Evolutionary conservation across 108 stramenopile genomes (phyloP).

Genomic region (Cyclotella baltica): DNA sequence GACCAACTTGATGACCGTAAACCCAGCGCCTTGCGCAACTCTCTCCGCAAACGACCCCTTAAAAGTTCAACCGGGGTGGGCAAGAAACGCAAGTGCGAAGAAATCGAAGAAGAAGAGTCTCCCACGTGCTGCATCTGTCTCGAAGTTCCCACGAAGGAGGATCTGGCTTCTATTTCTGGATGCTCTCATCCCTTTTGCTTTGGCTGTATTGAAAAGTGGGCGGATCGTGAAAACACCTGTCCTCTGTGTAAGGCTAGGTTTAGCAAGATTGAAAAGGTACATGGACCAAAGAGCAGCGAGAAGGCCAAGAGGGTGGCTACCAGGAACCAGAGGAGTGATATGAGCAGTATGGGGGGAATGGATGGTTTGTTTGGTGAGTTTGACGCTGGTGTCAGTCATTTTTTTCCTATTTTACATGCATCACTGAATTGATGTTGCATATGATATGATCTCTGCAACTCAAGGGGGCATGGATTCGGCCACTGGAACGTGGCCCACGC

Average conservation of each 20-base stretch:
- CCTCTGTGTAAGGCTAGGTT: conserved; percentile 90
- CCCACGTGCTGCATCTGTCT: conserved; percentile 83
- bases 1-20: not conserved
- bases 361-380: conserved; percentile 50
- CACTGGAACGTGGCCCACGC: conserved; percentile 46
- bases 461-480: conserved; percentile 38
- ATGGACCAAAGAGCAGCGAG: conserved; percentile 34
- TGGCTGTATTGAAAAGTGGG: conserved; percentile 86
- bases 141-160: conserved; percentile 61
- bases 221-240: conserved; percentile 87
- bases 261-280: conserved; percentile 74
- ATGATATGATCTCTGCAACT: not conserved
- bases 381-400: not conserved
- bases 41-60: not conserved
- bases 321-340: conserved; percentile 71
- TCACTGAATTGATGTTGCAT: not conserved
- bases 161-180: conserved; percentile 67
- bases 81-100: not conserved
- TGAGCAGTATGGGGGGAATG: conserved; percentile 29
- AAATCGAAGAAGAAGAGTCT: conserved; percentile 2
- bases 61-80: not conserved
- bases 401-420: not conserved
- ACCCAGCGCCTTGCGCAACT: not conserved
- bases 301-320: conserved; percentile 73
- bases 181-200: conserved; percentile 90